Evolutionary conservation across 306 rosid genomes (phyloP).

Genomic region (Argentina anserina): DNA sequence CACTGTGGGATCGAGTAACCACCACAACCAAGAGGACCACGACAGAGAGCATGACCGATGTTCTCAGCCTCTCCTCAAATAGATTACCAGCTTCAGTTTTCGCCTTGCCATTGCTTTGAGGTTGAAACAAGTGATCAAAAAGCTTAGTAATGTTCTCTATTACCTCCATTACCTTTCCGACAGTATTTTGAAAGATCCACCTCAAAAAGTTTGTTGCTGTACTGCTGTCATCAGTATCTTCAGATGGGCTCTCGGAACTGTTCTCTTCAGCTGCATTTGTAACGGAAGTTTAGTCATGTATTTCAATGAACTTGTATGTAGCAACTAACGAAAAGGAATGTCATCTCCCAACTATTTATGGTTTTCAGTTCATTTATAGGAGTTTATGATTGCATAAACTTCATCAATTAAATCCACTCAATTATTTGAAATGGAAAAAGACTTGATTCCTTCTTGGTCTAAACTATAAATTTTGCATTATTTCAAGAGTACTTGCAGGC

Average conservation of each 20-base stretch:
- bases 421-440: background rate
- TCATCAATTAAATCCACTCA: background rate
- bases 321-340: background rate
- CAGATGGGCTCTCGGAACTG: slow-evolving; percentile 13
- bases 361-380: background rate
- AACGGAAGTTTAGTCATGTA: background rate
- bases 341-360: background rate
- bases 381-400: background rate
- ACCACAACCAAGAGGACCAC: slow-evolving; percentile 68
- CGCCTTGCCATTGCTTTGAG: slow-evolving; percentile 12
- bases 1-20: slow-evolving; percentile 41
- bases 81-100: slow-evolving; percentile 20
- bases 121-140: slow-evolving; percentile 38
- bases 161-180: slow-evolving; percentile 42
- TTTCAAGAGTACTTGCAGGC: background rate
- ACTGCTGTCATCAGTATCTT: slow-evolving; percentile 21
- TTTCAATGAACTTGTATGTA: background rate
- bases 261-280: slow-evolving; percentile 30
- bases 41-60: slow-evolving; percentile 62
- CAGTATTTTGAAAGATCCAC: slow-evolving; percentile 40
- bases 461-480: background rate
- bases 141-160: slow-evolving; percentile 43
- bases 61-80: slow-evolving; percentile 51
- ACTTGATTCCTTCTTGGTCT: background rate
- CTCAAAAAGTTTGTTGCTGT: slow-evolving; percentile 25